These are phyloP conservation scores for Apiotrichum akiyoshidainum DNA, from an alignment of 1,284 basidiomycete species.

Conservation along the genomic window DNA sequence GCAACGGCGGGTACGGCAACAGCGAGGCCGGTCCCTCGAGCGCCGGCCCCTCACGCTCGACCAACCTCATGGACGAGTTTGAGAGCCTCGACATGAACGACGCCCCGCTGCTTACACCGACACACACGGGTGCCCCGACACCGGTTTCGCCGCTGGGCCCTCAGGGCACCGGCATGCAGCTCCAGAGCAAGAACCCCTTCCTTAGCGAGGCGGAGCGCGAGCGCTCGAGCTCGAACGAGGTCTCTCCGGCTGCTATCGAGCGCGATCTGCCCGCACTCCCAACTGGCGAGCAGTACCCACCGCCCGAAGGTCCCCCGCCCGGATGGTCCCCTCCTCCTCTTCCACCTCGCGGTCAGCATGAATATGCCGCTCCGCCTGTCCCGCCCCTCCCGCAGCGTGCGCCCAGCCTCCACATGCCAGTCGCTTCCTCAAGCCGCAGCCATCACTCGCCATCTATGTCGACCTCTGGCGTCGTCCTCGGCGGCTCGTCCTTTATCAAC, in stretches of 20 bases:
- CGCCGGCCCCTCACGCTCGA: background rate
- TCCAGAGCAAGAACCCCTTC: conserved; percentile 47
- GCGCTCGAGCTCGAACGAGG: background rate
- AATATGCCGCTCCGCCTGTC: background rate
- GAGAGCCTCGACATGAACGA: conserved; percentile 11
- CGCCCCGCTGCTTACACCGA: conserved; percentile 6
- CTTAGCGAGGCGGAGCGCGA: conserved; percentile 67
- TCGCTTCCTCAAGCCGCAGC: background rate
- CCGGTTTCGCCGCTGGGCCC: conserved; percentile 12
- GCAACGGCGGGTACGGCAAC: background rate
- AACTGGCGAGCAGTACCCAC: background rate
- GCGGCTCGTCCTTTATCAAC: background rate
- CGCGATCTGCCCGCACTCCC: conserved; percentile 3
- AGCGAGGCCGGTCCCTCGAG: background rate
- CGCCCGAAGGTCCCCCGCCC: conserved; percentile 2
- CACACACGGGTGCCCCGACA: background rate
- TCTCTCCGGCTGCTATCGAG: background rate
- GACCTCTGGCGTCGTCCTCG: too few species aligned
- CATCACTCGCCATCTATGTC: background rate
- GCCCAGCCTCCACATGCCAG: background rate
- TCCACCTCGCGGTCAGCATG: background rate
- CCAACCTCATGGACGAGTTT: conserved; percentile 15
- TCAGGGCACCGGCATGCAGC: conserved; percentile 21
- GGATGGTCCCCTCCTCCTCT: background rate
- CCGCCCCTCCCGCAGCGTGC: background rate